Percentiles rank a stretch among this genome's conserved stretches.
These are phyloP conservation scores for peach (Prunus persica) DNA, from an alignment of 306 rosid genomes.

Conservation along the genomic window DNA sequence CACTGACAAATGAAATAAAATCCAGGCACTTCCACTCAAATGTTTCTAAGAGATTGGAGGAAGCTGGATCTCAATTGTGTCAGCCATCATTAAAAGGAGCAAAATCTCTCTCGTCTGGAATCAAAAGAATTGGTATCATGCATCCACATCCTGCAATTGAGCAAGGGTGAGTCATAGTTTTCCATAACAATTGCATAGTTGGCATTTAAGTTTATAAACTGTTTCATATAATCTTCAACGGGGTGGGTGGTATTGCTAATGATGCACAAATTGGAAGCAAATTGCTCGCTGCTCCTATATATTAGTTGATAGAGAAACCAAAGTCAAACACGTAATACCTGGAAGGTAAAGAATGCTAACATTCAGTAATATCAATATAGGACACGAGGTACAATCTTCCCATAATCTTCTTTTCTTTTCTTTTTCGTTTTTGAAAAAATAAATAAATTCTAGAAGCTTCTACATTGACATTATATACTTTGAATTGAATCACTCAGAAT, in stretches of 20 bases:
- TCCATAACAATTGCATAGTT: constrained; percentile 18
- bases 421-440: no score
- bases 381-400: constrained; percentile 27
- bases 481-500: constrained; percentile 6
- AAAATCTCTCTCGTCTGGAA: constrained; percentile 35
- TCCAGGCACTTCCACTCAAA: constrained; percentile 31
- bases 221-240: constrained; percentile 29
- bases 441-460: neutral
- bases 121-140: constrained; percentile 30
- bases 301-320: constrained; percentile 36
- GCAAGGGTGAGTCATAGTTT: constrained; percentile 39
- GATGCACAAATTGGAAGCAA: constrained; percentile 39
- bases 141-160: constrained; percentile 31
- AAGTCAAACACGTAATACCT: constrained; percentile 24
- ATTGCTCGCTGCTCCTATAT: constrained; percentile 24
- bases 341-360: constrained; percentile 38
- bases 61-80: constrained; percentile 22
- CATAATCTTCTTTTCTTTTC: constrained; percentile 9
- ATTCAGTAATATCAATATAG: constrained; percentile 21
- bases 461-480: constrained; percentile 7
- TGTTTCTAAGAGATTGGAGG: constrained; percentile 28
- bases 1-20: constrained; percentile 31
- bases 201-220: constrained; percentile 21
- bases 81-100: constrained; percentile 40
- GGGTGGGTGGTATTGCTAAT: constrained; percentile 40